Conservation (phyloP, 768 basidiomycete species). For the Hirschioporus abietinus region DNA sequence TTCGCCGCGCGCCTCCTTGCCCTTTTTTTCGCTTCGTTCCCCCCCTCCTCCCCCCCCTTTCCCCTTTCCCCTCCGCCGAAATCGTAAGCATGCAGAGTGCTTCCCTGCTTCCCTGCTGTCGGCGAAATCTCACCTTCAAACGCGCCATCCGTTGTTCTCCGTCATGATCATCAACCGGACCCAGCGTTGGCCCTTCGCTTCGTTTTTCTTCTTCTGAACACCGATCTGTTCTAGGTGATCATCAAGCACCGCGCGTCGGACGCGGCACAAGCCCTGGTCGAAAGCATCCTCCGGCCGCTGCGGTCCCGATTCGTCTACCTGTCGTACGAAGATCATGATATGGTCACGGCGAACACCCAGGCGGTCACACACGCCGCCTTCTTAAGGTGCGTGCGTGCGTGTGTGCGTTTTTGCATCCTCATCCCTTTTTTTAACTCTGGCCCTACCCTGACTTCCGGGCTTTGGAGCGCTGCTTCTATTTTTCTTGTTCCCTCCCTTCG, state of each 20-base stretch:
- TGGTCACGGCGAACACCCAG: constrained; percentile 96
- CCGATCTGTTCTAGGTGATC: constrained; percentile 53
- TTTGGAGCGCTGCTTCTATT: too few species aligned
- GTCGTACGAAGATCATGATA: constrained; percentile 94
- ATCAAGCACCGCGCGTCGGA: constrained; percentile 81
- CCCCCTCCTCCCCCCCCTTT: neutral
- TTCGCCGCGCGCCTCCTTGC: constrained; percentile 4
- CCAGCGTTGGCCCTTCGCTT: too few species aligned
- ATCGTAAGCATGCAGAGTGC: too few species aligned
- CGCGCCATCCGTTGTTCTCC: too few species aligned
- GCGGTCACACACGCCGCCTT: constrained; percentile 98
- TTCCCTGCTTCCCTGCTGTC: neutral
- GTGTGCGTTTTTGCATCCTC: constrained; percentile 4
- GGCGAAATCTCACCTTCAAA: neutral
- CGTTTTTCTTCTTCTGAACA: neutral
- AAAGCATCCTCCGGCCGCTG: constrained; percentile 75
- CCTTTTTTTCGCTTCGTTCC: neutral
- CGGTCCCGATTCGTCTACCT: constrained; percentile 85
- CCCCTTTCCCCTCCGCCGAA: neutral
- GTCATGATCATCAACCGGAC: neutral
- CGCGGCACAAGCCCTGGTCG: constrained; percentile 70
- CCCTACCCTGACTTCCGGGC: too few species aligned
- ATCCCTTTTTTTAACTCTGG: neutral
- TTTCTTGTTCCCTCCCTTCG: too few species aligned
- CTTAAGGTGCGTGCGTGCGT: constrained; percentile 55